Evolutionary conservation across 306 rosid genomes (phyloP), one percentile per base, ranked within the genome.

Genomic region (Oxytropis ochrocephala): DNA sequence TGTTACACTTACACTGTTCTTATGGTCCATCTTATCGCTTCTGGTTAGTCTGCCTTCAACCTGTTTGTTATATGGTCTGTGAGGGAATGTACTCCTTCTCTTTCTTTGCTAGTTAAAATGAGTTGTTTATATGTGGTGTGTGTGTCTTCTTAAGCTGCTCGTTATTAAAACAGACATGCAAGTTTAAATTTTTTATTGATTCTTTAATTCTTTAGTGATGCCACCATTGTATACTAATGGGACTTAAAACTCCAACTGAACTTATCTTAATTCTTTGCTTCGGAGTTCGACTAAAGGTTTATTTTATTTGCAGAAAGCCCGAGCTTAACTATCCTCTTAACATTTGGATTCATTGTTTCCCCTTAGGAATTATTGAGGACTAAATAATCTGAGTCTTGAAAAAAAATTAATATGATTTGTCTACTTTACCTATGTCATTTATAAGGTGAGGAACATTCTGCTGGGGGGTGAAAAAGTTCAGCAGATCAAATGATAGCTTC

Each of bases 1-100:
- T 85, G 91, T 58, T 70, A 80, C 74, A 88, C 97, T 56, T 91
- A 87, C 79, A 91, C 96, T 3, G 33, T 92, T 62, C 75, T 92
- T 6, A 92, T 92, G 96, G 90, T 78, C 51, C 65, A 83, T 71
- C 96, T 91, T 8, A 68, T 89, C 70, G 84, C 72, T 5, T 81
- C 88, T 55, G 97, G 96, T 88, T 73, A 83, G 89, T 82, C 14
- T 68, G 47, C 52, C 61, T 49, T 73, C 63, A 46, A 64, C 50
- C 36, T 82, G 84, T 87, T 85, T 82, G 80, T 78, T 70, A 13
- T 43, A 65, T 76, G 33, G 75, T 76, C 83, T 72, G 6, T 24
- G 8, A 7, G 33, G 18, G 29, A 21, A 35, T 39, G 54, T 50
- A 9, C 11, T 35, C 30, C 2, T 69, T 42, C 7, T 36, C 54